Evolutionary conservation across 1,284 basidiomycete species (phyloP).

Genomic region (Trametes versicolor): DNA sequence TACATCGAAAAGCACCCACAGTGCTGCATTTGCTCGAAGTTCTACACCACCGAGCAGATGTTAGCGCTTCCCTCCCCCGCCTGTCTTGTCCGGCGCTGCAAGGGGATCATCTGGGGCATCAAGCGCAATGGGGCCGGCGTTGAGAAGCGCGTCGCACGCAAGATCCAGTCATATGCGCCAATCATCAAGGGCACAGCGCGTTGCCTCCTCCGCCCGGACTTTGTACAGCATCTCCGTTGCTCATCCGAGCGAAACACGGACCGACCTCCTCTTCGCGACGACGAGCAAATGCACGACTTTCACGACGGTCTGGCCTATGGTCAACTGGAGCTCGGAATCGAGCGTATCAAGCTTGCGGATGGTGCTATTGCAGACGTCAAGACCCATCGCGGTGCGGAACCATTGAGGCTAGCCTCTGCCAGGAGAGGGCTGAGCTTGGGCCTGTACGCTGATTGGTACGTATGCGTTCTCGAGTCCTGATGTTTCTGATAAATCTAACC

Average conservation of each 20-base stretch:
- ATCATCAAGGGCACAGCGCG: neutral
- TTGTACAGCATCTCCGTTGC: neutral
- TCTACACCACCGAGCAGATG: neutral
- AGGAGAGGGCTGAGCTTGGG: conserved; percentile 39
- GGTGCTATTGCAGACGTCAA: neutral
- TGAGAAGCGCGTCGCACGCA: neutral
- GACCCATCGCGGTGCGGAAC: neutral
- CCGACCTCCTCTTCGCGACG: neutral
- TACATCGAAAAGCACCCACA: neutral
- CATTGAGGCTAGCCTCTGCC: conserved; percentile 2
- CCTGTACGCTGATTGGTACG: conserved; percentile 43
- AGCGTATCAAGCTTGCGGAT: conserved; percentile 2
- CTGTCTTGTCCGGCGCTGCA: neutral
- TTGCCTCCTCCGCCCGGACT: neutral
- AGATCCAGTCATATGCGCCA: neutral
- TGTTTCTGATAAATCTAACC: neutral
- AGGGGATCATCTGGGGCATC: neutral
- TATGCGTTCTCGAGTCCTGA: neutral
- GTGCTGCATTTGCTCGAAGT: neutral
- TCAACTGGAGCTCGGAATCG: neutral
- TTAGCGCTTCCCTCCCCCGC: neutral
- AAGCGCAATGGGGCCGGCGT: neutral
- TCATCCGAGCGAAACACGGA: neutral
- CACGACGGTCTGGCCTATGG: conserved; percentile 1
- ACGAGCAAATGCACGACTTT: conserved; percentile 13